phyloP scores from a whole-genome alignment of 1,284 basidiomycete species.

The Melanopsichium pennsylvanicum region DNA sequence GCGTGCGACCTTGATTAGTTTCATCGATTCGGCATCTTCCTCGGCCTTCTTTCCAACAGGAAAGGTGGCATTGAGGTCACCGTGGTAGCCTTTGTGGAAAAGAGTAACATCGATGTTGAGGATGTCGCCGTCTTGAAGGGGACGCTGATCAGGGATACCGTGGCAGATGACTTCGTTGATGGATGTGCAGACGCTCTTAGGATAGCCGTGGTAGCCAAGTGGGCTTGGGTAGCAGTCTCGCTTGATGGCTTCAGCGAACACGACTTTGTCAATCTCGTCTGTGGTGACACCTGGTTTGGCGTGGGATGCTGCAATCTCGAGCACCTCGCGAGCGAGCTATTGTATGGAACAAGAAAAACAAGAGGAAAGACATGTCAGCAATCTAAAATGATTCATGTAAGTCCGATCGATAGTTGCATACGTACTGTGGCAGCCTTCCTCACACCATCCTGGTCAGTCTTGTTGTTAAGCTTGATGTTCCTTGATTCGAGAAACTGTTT shows the following conservation, averaged over 20 bases:
- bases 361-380: no score
- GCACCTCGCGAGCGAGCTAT: slow-evolving; percentile 86
- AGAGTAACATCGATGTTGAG: slow-evolving; percentile 70
- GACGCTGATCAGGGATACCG: slow-evolving; percentile 69
- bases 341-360: slow-evolving; percentile 25
- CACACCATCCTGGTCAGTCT: slow-evolving; percentile 58
- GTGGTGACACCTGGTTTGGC: slow-evolving; percentile 91
- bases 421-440: slow-evolving; percentile 51
- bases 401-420: slow-evolving; percentile 1
- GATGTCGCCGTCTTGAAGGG: slow-evolving; percentile 54
- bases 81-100: slow-evolving; percentile 68
- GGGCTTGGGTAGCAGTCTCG: slow-evolving; percentile 92
- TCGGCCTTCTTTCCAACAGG: slow-evolving; percentile 59
- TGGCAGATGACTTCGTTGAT: slow-evolving; percentile 98
- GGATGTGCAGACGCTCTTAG: slow-evolving; percentile 95
- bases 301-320: slow-evolving; percentile 85
- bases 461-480: slow-evolving; percentile 59
- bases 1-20: slow-evolving; percentile 58
- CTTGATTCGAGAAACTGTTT: slow-evolving; percentile 58
- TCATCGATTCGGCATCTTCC: slow-evolving; percentile 49
- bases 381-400: no score
- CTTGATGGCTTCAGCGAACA: slow-evolving; percentile 92
- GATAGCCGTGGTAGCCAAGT: slow-evolving; percentile 89
- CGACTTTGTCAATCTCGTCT: slow-evolving; percentile 86
- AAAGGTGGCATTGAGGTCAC: slow-evolving; percentile 64